Conservation (phyloP, 805 yeast genomes). For the Pichia cephalocereana region DNA sequence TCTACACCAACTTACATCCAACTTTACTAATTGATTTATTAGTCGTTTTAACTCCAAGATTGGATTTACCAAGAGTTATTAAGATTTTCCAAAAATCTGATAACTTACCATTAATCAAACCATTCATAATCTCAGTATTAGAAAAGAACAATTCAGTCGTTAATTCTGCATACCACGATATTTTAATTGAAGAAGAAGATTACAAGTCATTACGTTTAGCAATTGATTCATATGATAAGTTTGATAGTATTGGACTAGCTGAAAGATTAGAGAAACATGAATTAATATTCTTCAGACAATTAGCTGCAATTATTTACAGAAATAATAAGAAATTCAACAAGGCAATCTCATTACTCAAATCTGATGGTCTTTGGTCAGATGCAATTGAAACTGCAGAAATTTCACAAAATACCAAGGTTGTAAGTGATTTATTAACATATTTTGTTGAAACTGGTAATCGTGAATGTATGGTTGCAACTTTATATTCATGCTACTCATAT, state of each 20-base stretch:
- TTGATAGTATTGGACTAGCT: slow-evolving; percentile 88
- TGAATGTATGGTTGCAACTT: slow-evolving; percentile 86
- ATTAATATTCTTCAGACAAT: slow-evolving; percentile 86
- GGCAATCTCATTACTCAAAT: slow-evolving; percentile 79
- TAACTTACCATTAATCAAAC: slow-evolving; percentile 91
- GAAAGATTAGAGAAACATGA: slow-evolving; percentile 88
- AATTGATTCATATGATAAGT: slow-evolving; percentile 84
- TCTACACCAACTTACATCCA: slow-evolving; percentile 89
- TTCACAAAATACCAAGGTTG: slow-evolving; percentile 70
- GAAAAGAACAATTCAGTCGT: slow-evolving; percentile 86
- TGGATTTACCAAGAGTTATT: slow-evolving; percentile 91
- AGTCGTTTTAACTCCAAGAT: slow-evolving; percentile 74
- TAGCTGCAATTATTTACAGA: slow-evolving; percentile 88
- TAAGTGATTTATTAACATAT: slow-evolving; percentile 80
- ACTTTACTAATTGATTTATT: slow-evolving; percentile 80
- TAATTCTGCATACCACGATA: slow-evolving; percentile 90
- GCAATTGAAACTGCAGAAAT: slow-evolving; percentile 86
- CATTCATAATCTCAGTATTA: slow-evolving; percentile 86
- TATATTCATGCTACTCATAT: slow-evolving; percentile 77
- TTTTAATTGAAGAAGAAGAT: slow-evolving; percentile 94
- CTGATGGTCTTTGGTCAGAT: slow-evolving; percentile 91
- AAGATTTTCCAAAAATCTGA: slow-evolving; percentile 91
- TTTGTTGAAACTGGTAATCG: slow-evolving; percentile 96
- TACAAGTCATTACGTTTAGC: slow-evolving; percentile 80
- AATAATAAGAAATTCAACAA: slow-evolving; percentile 91